Evolutionary conservation across 371 early-diverging fungal genomes (phyloP), one percentile per base, ranked within the genome.

Genomic region (Entomophthora muscae): DNA sequence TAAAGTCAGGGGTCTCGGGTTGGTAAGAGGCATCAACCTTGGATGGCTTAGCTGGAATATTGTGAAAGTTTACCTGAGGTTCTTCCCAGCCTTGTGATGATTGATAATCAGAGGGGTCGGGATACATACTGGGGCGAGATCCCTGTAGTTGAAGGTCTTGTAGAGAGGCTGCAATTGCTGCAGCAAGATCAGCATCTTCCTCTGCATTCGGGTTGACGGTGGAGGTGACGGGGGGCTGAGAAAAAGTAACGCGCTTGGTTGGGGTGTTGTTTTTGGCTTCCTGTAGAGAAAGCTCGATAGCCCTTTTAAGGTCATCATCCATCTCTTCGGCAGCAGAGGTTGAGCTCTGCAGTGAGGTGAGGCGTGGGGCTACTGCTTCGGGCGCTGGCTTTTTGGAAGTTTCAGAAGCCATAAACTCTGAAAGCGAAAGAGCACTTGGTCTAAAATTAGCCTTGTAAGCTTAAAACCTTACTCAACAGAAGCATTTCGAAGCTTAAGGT

Each of bases 111-210:
- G 23, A 23, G 5, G 60, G 60, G 31, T 60, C 30, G 12, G 33
- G n/a, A n/a, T 60, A 32, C 3, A 29, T 30, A 17, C 21, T 26
- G 26, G 30, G 7, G 22, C 29, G 29, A 24, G 52, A 30, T 53
- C 42, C 27, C 3, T 13, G 23, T 27, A 62, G 10, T 24, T 69
- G 64, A 63, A 76, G 69, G 61, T 96, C 96, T 55, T 75, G 74
- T 59, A 97, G 73, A 1, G 94, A 94, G 1, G 93, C 98, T 32
- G 84, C 91, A 65, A 96, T 95, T 2, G 97, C 97, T 0, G 89
- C 90, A 54, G 84, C 82, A 23, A 96, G 66, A 66, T 93, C 91
- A 3, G 86, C 84, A 61, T 95, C 93, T 0, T 93, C 89, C 12
- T 86, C 84, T 1, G 81, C 83, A 24, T 59, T 21, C 0, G 53